Evolutionary conservation across 1,284 basidiomycete genomes (phyloP), one percentile per base, ranked within the genome.

Genomic region (Wallemia ichthyophaga): DNA sequence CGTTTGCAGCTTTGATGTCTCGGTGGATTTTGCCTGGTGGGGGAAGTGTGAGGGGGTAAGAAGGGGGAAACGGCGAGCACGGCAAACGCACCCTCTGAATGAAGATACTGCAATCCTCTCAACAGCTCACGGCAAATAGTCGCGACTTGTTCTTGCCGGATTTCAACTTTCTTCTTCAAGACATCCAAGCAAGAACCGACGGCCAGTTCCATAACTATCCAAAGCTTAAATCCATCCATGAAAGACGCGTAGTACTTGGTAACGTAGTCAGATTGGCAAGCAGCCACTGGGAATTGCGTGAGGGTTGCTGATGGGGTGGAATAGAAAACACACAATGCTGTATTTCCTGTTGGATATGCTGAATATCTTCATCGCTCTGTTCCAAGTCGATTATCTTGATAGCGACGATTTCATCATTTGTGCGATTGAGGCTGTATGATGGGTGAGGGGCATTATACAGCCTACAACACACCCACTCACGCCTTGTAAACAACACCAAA

Each of bases 121-220:
- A 98, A 75, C 1, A 98, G 78, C 69, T 98, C 92, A 58, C 86
- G 82, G 66, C 86, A 89, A 63, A 96, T 79, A 64, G 94, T 82
- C 17, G 92, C 89, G 63, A 96, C 94, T 67, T 95, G 88, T 0
- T 78, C 75, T 70, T 98, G 94, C 7, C 37, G 37, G 5, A 48
- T 48, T 48, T 48, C 13, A 5, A 48, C 37, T 21, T 48, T 48
- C 13, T 48, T 13, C n/a, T 48, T 48, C 28, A 73, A 72, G 58
- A 98, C 75, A 69, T 96, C 92, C 58, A 94, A 78, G 71, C 92
- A 95, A 23, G 89, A 95, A n/a, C 92, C 92, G 28, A 92, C 94
- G 0, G 89, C 89, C 58, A 96, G 81, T 70, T 99, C 92, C 94
- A 98, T 98, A 66, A 99, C 76, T 68, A 99, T 98, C 94, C 94